phyloP scores from a whole-genome alignment of 306 rosid species.

The Ziziphus jujuba region DNA sequence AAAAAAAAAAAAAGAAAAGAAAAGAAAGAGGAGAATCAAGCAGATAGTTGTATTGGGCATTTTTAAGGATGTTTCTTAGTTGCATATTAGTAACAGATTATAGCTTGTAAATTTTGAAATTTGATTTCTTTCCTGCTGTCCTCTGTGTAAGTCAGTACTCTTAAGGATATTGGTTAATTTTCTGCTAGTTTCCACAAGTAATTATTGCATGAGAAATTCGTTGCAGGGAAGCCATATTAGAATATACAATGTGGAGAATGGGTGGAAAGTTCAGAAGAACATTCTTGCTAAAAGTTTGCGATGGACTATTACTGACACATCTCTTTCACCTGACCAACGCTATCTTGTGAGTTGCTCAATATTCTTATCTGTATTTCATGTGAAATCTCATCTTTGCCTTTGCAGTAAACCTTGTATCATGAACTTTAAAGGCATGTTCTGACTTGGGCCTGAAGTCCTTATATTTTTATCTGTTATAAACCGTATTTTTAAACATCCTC shows the following conservation, averaged over 20 bases:
- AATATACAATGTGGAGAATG: conserved; percentile 77
- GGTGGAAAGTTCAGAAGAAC: conserved; percentile 84
- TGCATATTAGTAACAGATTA: too few relatives aligned
- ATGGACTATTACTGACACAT: conserved; percentile 93
- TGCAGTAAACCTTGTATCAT: neutral
- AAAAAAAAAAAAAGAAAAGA: too few relatives aligned
- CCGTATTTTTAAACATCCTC: conserved; percentile 14
- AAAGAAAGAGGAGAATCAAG: too few relatives aligned
- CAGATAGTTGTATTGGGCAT: too few relatives aligned
- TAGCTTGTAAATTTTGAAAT: too few relatives aligned
- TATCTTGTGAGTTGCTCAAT: conserved; percentile 65
- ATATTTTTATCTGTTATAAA: neutral
- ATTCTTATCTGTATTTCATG: conserved; percentile 6
- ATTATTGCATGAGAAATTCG: neutral
- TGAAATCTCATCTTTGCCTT: neutral
- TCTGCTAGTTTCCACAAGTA: neutral
- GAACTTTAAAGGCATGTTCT: conserved; percentile 3
- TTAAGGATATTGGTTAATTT: too few relatives aligned
- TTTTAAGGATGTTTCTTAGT: too few relatives aligned
- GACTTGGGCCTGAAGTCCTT: neutral
- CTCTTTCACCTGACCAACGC: conserved; percentile 76
- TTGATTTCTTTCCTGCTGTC: too few relatives aligned
- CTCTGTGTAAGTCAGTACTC: too few relatives aligned
- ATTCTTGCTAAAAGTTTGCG: conserved; percentile 72
- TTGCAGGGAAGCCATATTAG: conserved; percentile 79